Evolutionary conservation across 1,284 basidiomycete genomes (phyloP), one percentile per base, ranked within the genome.

Genomic region (Porogramme epimiltina): DNA sequence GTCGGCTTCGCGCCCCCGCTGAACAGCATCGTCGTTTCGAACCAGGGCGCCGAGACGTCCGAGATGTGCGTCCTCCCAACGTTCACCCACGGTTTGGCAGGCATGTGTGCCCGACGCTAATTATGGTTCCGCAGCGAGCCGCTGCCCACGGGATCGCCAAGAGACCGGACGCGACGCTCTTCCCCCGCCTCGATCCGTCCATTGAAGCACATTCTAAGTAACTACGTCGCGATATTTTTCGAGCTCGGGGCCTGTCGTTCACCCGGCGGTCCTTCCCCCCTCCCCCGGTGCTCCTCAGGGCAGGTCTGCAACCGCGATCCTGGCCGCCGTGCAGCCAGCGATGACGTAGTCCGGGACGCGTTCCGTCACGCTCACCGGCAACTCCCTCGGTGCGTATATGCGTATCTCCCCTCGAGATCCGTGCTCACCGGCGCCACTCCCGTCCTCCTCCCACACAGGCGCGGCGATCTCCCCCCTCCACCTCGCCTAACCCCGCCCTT

Each of bases 171-270:
- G 45, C 76, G 0, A 66, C 68, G 0, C 69, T 86, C 11, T 89
- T 89, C 71, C 85, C 85, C 6, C 81, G 81, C 0, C 46, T 86
- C 33, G 64, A 73, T 33, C 67, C 73, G 0, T 61, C 64, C 9
- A 73, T 87, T 22, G 42, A 75, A 54, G 82, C 79, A 0, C 85
- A 89, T 63, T 62, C 63, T 13, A 85, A 85, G 15, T 89, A 88
- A 66, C 70, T 62, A 64, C 73, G 11, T 73, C 73, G 2, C 65
- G 68, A 84, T 85, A 57, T 42, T 73, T 55, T 15, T 19, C 10
- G 15, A 8, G 8, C 28, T 31, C 15, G 15, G n/a, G n/a, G n/a
- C n/a, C n/a, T n/a, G n/a, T 31, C 28, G 15, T 15, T 8, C 15
- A 31, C 15, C 28, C 15, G 8, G 28, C 8, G 15, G 8, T 15